Evolutionary conservation across 768 basidiomycete genomes (phyloP), one percentile per base, ranked within the genome.

Genomic region (Psilocybe azurescens): DNA sequence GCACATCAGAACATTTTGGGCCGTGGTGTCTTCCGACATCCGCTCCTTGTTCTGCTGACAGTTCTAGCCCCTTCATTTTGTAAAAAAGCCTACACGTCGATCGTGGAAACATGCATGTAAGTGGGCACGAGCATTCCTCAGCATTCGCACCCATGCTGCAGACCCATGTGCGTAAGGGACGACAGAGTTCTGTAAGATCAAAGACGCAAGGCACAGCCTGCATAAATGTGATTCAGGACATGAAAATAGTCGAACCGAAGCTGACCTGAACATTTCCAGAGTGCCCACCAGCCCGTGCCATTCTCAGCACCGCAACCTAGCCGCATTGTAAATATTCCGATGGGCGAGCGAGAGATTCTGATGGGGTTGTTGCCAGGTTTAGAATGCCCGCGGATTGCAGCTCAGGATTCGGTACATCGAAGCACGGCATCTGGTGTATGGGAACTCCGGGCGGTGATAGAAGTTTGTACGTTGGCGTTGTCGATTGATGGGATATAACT

Each of bases 361-460:
- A 61, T 61, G 55, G 60, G 49, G 29, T 36, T 41, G 55, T 39
- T 36, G 38, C 60, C 55, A 29, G 55, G 53, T 36, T 55, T 28
- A 36, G 20, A 51, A 29, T n/a, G 61, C 46, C 44, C 61, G 49
- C 41, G 57, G 63, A 61, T 56, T 66, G 38, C 56, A 48, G 32
- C n/a, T 32, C 14, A 51, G 65, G 62, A 60, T 66, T 60, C 56
- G 20, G 46, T 18, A 52, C 32, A 50, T 46, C 29, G 51, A 62
- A 57, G 60, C 60, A 59, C 50, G 48, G 24, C 38, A 28, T 30
- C 36, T 53, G 57, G 62, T 52, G 8, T 46, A 59, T 64, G 57
- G 53, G 62, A 63, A 62, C 36, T 39, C 52, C 60, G 53, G 30
- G 56, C 65, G 65, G 65, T 38, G 65, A 67, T 67, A 67, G 65